phyloP scores from a whole-genome alignment of 805 yeast genomes.

The Candida suzukii region DNA sequence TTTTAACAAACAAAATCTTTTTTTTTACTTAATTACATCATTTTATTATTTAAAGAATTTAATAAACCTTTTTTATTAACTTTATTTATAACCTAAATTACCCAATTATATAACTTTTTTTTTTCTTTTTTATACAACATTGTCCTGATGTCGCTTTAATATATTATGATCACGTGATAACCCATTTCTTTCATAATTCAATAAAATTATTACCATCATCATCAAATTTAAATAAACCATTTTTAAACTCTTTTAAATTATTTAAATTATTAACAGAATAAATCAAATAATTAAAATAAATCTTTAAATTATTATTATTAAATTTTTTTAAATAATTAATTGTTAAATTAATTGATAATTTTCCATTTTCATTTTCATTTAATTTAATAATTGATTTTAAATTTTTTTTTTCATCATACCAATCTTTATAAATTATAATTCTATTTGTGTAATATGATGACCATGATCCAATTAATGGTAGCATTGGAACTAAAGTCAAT shows the following conservation, averaged over 20 bases:
- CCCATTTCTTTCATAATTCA: not conserved
- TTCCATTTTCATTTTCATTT: not conserved
- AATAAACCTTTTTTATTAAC: too few species aligned
- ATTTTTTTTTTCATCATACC: slow-evolving; percentile 11
- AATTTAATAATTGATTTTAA: not conserved
- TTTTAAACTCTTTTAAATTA: not conserved
- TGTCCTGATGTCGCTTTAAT: too few species aligned
- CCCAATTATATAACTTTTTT: too few species aligned
- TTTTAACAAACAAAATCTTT: too few species aligned
- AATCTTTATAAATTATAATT: slow-evolving; percentile 23
- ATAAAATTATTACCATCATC: too few species aligned
- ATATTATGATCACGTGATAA: too few species aligned
- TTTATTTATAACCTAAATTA: too few species aligned
- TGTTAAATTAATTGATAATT: not conserved
- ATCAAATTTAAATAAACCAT: not conserved
- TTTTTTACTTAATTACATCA: too few species aligned
- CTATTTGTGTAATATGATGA: slow-evolving; percentile 21
- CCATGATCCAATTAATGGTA: slow-evolving; percentile 21
- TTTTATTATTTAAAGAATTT: too few species aligned
- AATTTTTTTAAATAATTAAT: not conserved
- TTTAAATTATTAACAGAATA: not conserved
- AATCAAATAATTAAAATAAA: not conserved
- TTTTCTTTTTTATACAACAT: too few species aligned
- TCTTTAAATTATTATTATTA: not conserved
- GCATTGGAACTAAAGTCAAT: slow-evolving; percentile 22